Conservation (phyloP, 2,329 filamentous ascomycete species). For the Xylariaceae sp. region DNA sequence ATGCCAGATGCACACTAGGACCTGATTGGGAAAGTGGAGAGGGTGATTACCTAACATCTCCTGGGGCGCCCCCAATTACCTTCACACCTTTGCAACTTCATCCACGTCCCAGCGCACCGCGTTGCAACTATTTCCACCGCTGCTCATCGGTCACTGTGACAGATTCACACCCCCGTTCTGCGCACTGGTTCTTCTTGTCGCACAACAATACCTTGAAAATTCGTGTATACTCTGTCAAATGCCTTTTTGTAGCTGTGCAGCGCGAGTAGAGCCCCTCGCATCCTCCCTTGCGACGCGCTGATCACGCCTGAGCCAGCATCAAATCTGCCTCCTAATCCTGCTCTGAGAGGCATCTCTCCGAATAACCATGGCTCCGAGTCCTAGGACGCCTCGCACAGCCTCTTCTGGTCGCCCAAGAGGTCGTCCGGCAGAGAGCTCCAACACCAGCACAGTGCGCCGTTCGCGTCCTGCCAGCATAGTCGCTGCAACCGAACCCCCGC, state of each 20-base stretch:
- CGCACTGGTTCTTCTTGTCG: background rate
- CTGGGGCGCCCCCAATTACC: conserved; percentile 16
- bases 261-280: conserved; percentile 27
- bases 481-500: conserved; percentile 55
- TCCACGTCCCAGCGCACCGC: conserved; percentile 20
- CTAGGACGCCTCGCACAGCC: conserved; percentile 29
- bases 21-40: conserved; percentile 18
- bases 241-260: conserved; percentile 29
- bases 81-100: conserved; percentile 19
- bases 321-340: conserved; percentile 8
- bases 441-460: conserved; percentile 28
- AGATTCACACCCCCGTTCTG: conserved; percentile 12
- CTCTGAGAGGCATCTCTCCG: background rate
- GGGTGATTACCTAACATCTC: conserved; percentile 16
- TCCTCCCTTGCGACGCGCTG: conserved; percentile 34
- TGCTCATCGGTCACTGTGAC: conserved; percentile 4
- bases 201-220: background rate
- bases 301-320: conserved; percentile 23
- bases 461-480: conserved; percentile 34
- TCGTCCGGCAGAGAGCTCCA: conserved; percentile 20
- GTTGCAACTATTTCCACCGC: conserved; percentile 16
- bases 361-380: conserved; percentile 30
- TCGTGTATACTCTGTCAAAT: conserved; percentile 24
- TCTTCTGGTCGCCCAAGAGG: conserved; percentile 24
- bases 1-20: background rate